phyloP scores from a whole-genome alignment of 352 stramenopile genomes.

The Phytophthora nicotianae region DNA sequence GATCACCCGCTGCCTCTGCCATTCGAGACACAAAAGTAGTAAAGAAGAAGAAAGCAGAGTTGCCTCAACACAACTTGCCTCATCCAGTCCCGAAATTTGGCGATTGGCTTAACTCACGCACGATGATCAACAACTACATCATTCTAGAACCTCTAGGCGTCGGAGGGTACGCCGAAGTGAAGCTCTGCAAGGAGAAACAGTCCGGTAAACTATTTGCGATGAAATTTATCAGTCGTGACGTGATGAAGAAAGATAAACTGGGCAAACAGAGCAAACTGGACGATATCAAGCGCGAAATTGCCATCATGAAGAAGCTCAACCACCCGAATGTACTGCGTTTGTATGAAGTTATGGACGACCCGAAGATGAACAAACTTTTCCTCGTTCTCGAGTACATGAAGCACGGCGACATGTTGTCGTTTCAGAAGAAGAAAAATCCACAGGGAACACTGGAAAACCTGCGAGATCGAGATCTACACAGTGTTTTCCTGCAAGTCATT shows the following conservation, averaged over 20 bases:
- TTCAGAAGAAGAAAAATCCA: conserved; percentile 75
- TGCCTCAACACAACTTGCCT: conserved; percentile 76
- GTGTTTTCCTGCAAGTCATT: conserved; percentile 75
- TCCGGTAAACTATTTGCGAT: conserved; percentile 80
- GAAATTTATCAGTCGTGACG: conserved; percentile 89
- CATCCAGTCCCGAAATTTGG: conserved; percentile 82
- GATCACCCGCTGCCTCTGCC: conserved; percentile 8
- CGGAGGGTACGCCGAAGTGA: conserved; percentile 91
- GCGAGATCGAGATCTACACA: conserved; percentile 75
- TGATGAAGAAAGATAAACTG: conserved; percentile 88
- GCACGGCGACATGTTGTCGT: conserved; percentile 71
- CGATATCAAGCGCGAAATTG: conserved; percentile 94
- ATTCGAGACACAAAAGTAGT: conserved; percentile 84
- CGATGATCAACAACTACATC: conserved; percentile 96
- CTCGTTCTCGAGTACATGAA: conserved; percentile 98
- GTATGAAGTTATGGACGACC: conserved; percentile 96
- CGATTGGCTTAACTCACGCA: conserved; percentile 84
- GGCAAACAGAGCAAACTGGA: conserved; percentile 81
- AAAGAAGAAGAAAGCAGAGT: conserved; percentile 82
- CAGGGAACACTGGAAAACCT: conserved; percentile 46
- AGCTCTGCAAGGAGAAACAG: conserved; percentile 86
- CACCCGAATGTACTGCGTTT: conserved; percentile 95
- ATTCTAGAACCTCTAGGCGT: conserved; percentile 86
- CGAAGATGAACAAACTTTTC: conserved; percentile 94
- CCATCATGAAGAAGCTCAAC: conserved; percentile 97